Percentiles rank a stretch among this genome's conserved stretches.
Evolutionary conservation across 257 asterid genomes (phyloP).

Genomic region (Nicotiana undulata): DNA sequence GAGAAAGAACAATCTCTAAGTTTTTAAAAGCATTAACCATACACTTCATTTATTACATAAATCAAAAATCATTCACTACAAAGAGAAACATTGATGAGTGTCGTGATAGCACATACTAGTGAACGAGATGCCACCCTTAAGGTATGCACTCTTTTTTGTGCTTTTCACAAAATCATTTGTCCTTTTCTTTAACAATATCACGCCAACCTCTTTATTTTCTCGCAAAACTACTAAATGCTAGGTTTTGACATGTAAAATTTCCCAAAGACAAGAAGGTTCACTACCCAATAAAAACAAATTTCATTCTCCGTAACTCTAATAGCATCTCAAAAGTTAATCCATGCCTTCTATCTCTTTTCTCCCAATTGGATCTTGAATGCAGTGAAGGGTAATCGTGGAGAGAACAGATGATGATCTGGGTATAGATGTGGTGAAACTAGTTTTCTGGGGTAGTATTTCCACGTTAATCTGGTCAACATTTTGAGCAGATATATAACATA

Average conservation of each 20-base stretch:
- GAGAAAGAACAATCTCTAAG: not conserved
- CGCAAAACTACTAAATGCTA: not conserved
- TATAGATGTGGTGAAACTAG: not conserved
- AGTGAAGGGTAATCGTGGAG: not conserved
- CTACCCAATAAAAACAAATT: too few species aligned
- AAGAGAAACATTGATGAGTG: not conserved
- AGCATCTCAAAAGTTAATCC: not conserved
- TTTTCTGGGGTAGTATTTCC: not conserved
- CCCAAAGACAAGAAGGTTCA: not conserved
- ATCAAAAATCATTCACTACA: too few species aligned
- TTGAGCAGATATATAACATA: not conserved
- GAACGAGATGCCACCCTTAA: not conserved
- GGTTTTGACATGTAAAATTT: not conserved
- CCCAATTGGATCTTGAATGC: not conserved
- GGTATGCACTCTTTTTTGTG: not conserved
- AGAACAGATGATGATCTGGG: not conserved
- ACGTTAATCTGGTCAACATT: not conserved
- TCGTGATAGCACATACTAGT: not conserved
- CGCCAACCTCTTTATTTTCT: not conserved
- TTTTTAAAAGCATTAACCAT: not conserved
- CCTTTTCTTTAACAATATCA: not conserved
- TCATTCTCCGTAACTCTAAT: not conserved
- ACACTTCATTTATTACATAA: not conserved
- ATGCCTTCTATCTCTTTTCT: not conserved
- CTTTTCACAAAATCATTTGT: not conserved